Evolutionary conservation across 2,329 filamentous ascomycete genomes (phyloP).

Genomic region (Teratosphaeriaceae sp.): DNA sequence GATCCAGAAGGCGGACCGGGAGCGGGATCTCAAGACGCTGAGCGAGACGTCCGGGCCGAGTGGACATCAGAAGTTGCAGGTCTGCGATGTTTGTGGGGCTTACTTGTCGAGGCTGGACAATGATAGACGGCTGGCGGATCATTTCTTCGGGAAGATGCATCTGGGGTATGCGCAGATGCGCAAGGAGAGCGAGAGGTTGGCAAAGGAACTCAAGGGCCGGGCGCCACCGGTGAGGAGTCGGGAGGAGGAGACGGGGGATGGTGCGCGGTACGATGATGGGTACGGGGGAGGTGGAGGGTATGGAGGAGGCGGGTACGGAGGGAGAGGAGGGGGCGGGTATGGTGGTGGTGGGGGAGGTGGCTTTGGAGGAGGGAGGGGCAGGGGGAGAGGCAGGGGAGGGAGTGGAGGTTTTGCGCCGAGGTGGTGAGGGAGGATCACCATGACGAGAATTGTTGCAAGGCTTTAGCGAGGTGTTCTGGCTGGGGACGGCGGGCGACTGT

Average conservation of each 20-base stretch:
- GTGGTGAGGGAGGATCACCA: constrained; percentile 2
- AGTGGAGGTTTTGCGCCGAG: constrained; percentile 1
- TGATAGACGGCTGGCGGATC: constrained; percentile 85
- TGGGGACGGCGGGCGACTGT: too few species aligned
- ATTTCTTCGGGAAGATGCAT: constrained; percentile 99
- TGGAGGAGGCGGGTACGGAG: constrained; percentile 10
- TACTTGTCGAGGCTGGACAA: constrained; percentile 92
- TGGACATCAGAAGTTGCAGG: constrained; percentile 95
- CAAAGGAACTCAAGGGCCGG: constrained; percentile 75
- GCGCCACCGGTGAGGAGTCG: constrained; percentile 53
- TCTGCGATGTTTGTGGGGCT: constrained; percentile 96
- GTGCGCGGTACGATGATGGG: constrained; percentile 24
- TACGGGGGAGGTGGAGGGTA: too few species aligned
- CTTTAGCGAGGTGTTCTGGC: constrained; percentile 1
- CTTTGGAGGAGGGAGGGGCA: constrained; percentile 3
- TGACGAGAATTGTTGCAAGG: background rate
- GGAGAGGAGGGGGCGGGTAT: constrained; percentile 6
- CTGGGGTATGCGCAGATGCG: constrained; percentile 97
- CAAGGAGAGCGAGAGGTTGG: constrained; percentile 81
- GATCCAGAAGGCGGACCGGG: constrained; percentile 72
- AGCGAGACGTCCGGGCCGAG: constrained; percentile 88
- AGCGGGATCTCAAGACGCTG: constrained; percentile 82
- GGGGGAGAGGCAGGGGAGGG: constrained; percentile 5
- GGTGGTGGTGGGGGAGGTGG: constrained; percentile 4
- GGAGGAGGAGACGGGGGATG: constrained; percentile 26